These are phyloP conservation scores for Fraxinus nigra DNA, from an alignment of 305 asterid species.

Conservation along the genomic window DNA sequence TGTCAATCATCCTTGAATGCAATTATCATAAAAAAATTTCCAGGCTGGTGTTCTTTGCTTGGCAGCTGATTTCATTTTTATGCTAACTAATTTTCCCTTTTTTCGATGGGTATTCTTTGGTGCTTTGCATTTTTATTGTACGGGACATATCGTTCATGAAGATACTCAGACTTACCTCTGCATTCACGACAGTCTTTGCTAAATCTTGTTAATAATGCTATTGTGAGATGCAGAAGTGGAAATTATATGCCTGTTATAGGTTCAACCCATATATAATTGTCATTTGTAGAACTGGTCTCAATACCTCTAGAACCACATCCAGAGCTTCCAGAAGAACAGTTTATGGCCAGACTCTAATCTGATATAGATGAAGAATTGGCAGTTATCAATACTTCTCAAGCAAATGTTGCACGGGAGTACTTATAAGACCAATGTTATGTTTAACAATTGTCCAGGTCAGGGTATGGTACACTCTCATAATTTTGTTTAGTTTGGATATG, in stretches of 20 bases:
- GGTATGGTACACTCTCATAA: background rate
- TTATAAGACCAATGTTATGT: background rate
- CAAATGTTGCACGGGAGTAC: background rate
- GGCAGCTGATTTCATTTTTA: constrained; percentile 6
- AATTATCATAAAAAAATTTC: background rate
- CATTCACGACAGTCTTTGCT: background rate
- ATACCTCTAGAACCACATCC: background rate
- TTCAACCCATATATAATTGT: background rate
- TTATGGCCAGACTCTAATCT: background rate
- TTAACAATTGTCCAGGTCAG: background rate
- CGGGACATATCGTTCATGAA: constrained; percentile 3
- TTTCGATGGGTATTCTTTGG: background rate
- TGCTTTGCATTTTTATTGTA: background rate
- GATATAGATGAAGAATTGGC: background rate
- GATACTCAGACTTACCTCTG: background rate
- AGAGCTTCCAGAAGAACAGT: background rate
- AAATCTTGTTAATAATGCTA: background rate
- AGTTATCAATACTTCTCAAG: constrained; percentile 28
- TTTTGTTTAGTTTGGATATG: background rate
- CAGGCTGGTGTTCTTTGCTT: background rate
- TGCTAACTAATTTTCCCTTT: constrained; percentile 1
- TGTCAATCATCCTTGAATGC: constrained; percentile 13
- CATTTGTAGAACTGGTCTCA: background rate
- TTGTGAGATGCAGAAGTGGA: background rate
- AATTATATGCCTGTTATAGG: background rate